phyloP scores from a whole-genome alignment of 1,139 yeast genomes.

The Yamadazyma diospyri region DNA sequence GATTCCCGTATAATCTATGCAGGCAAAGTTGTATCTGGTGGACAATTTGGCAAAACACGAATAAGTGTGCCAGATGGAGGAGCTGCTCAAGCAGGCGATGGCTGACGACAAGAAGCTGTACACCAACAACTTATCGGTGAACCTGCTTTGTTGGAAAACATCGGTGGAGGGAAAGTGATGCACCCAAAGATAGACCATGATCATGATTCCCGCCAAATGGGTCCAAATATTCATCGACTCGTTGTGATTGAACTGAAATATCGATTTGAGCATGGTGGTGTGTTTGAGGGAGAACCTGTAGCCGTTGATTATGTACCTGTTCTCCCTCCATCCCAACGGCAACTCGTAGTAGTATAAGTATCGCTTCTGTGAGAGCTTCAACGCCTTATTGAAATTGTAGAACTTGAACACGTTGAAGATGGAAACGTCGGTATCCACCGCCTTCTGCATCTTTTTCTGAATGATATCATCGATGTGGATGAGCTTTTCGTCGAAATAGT shows the following conservation, averaged over 20 bases:
- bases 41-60: conserved; percentile 67
- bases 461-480: conserved; percentile 49
- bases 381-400: conserved; percentile 61
- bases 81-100: conserved; percentile 69
- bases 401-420: conserved; percentile 42
- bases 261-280: conserved; percentile 51
- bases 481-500: conserved; percentile 54
- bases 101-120: conserved; percentile 69
- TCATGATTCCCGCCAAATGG: conserved; percentile 67
- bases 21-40: conserved; percentile 74
- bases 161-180: conserved; percentile 59
- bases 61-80: conserved; percentile 91
- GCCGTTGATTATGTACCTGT: conserved; percentile 78
- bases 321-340: conserved; percentile 92
- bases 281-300: conserved; percentile 79
- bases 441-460: conserved; percentile 30
- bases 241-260: conserved; percentile 66
- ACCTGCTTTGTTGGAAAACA: conserved; percentile 36
- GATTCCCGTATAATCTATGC: conserved; percentile 94
- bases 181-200: conserved; percentile 54
- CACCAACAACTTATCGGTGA: conserved; percentile 52
- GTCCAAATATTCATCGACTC: conserved; percentile 95
- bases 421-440: conserved; percentile 26
- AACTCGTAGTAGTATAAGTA: conserved; percentile 80
- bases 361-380: conserved; percentile 50